These are phyloP conservation scores for Brassica rapa DNA, from an alignment of 345 rosid genomes.

Conservation along the genomic window DNA sequence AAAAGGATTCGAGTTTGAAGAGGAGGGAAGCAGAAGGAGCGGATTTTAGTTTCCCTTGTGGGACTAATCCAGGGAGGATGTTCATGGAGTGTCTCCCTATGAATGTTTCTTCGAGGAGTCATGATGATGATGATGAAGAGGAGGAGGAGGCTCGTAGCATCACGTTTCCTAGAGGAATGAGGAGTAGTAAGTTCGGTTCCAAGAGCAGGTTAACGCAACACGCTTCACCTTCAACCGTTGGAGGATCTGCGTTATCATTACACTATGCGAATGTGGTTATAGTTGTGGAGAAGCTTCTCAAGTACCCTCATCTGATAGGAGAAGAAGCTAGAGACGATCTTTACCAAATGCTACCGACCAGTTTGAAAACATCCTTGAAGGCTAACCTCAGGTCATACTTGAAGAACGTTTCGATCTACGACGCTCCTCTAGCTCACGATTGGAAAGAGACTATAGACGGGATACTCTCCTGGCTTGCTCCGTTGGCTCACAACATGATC, in stretches of 20 bases:
- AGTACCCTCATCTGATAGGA: slow-evolving; percentile 88
- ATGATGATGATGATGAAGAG: slow-evolving; percentile 48
- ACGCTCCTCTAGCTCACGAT: slow-evolving; percentile 90
- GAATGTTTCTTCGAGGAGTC: slow-evolving; percentile 50
- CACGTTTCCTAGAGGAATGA: slow-evolving; percentile 45
- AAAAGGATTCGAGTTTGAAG: slow-evolving; percentile 40
- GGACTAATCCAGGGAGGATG: slow-evolving; percentile 75
- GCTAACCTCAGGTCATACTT: slow-evolving; percentile 69
- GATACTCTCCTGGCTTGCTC: slow-evolving; percentile 84
- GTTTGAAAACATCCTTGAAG: slow-evolving; percentile 67
- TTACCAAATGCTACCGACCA: slow-evolving; percentile 88
- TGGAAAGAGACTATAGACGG: slow-evolving; percentile 86
- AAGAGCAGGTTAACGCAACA: slow-evolving; percentile 56
- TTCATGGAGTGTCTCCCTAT: slow-evolving; percentile 83
- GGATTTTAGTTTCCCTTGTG: slow-evolving; percentile 77
- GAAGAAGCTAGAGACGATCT: slow-evolving; percentile 95
- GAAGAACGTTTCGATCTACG: slow-evolving; percentile 83
- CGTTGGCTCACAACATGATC: slow-evolving; percentile 92
- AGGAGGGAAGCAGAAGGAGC: slow-evolving; percentile 57
- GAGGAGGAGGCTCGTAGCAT: slow-evolving; percentile 39
- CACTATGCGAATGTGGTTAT: slow-evolving; percentile 91
- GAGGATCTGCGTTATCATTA: slow-evolving; percentile 88
- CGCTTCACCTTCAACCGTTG: slow-evolving; percentile 71
- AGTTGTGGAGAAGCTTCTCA: slow-evolving; percentile 83
- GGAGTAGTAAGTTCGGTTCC: slow-evolving; percentile 45